phyloP scores from a whole-genome alignment of 352 stramenopile genomes.

The Pythium chondricola region DNA sequence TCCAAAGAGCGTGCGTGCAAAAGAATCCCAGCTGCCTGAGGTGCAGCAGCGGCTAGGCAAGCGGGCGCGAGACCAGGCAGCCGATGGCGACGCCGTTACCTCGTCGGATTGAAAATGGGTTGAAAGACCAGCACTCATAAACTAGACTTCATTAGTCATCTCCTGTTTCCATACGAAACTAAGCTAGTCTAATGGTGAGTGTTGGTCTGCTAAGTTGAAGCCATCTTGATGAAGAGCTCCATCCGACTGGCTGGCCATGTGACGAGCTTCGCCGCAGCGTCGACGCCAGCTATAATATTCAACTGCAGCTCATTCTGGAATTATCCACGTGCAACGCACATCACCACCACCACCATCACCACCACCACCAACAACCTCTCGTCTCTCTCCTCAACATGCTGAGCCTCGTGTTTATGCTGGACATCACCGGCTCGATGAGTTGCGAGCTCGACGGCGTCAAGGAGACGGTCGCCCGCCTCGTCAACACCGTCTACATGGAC shows the following conservation, averaged over 20 bases:
- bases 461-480: slow-evolving; percentile 43
- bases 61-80: background rate
- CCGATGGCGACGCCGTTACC: background rate
- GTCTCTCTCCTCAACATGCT: slow-evolving; percentile 28
- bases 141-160: too few species aligned
- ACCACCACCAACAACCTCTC: too few species aligned
- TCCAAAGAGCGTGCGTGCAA: slow-evolving; percentile 53
- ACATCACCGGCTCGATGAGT: slow-evolving; percentile 72
- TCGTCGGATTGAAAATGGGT: too few species aligned
- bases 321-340: background rate
- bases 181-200: slow-evolving; percentile 11
- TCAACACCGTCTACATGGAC: slow-evolving; percentile 38
- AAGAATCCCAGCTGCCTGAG: slow-evolving; percentile 53
- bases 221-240: too few species aligned
- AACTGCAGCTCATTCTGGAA: slow-evolving; percentile 10
- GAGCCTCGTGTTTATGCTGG: slow-evolving; percentile 64
- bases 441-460: slow-evolving; percentile 49
- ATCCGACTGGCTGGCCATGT: too few species aligned
- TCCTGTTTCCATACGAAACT: background rate
- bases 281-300: too few species aligned
- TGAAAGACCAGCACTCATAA: too few species aligned
- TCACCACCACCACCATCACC: background rate
- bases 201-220: background rate
- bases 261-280: too few species aligned
- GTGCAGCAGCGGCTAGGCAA: slow-evolving; percentile 50